Percentiles rank a stretch among this genome's conserved stretches.
Conservation (phyloP, 257 asterid genomes). For the Oldenlandia corymbosa region DNA sequence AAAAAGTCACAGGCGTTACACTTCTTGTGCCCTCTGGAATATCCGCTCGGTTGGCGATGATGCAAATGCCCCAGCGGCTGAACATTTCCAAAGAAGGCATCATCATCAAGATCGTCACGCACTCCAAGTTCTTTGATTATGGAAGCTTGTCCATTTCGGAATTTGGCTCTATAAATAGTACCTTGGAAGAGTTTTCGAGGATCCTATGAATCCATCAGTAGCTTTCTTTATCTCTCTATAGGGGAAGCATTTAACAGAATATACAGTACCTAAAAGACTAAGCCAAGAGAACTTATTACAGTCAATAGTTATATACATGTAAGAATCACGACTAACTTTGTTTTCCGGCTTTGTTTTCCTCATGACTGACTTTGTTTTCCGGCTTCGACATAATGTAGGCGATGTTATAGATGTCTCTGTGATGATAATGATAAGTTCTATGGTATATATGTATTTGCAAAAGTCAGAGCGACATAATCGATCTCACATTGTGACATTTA, state of each 20-base stretch:
- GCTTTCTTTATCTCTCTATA: conserved; percentile 84
- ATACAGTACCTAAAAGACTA: conserved; percentile 38
- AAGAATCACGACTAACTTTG: too few species aligned
- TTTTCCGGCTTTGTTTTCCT: too few species aligned
- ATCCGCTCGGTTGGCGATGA: conserved; percentile 83
- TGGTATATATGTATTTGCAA: too few species aligned
- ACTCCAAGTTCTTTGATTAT: conserved; percentile 49
- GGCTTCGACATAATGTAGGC: too few species aligned
- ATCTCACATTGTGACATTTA: too few species aligned
- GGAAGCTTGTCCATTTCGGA: conserved; percentile 51
- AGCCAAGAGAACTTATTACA: not conserved
- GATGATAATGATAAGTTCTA: too few species aligned
- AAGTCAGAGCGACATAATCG: too few species aligned
- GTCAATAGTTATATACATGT: too few species aligned
- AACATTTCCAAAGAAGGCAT: conserved; percentile 49
- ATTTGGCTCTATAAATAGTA: conserved; percentile 60
- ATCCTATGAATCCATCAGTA: conserved; percentile 67
- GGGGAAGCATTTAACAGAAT: conserved; percentile 53
- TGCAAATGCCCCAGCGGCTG: conserved; percentile 61
- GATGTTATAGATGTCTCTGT: too few species aligned
- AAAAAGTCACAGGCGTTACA: conserved; percentile 25
- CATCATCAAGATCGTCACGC: conserved; percentile 41
- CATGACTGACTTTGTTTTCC: too few species aligned
- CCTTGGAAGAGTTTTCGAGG: conserved; percentile 36
- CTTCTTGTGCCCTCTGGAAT: conserved; percentile 59